Percentiles rank a stretch among this genome's conserved stretches.
phyloP scores from a whole-genome alignment of 192 early-diverging fungal species.

The Backusella parvicylindrica region DNA sequence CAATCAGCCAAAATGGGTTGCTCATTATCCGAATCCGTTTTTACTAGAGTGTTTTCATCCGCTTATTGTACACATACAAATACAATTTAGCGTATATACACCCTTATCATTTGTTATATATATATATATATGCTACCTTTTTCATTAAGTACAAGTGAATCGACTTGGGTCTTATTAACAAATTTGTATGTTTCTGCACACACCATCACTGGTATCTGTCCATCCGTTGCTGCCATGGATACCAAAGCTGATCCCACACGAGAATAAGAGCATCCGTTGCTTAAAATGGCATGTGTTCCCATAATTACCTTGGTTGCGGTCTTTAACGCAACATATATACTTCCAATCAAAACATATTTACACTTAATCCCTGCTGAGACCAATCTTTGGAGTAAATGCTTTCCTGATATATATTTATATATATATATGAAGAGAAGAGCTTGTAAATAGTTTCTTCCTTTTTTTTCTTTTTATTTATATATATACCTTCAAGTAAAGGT shows the following conservation, averaged over 20 bases:
- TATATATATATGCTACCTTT: conserved; percentile 75
- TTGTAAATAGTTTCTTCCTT: no score
- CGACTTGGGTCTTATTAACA: conserved; percentile 83
- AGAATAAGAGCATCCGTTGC: conserved; percentile 90
- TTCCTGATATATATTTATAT: conserved; percentile 41
- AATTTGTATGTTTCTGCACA: conserved; percentile 97
- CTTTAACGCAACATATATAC: conserved; percentile 72
- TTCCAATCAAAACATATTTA: conserved; percentile 65
- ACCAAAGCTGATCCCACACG: conserved; percentile 89
- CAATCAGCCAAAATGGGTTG: conserved; percentile 55
- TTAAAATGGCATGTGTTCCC: conserved; percentile 87
- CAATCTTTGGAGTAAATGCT: conserved; percentile 57
- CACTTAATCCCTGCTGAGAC: conserved; percentile 63
- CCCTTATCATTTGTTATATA: no score
- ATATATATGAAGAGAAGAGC: no score
- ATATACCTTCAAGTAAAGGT: conserved; percentile 81
- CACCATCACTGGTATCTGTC: conserved; percentile 90
- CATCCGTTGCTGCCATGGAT: conserved; percentile 83
- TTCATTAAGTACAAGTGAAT: conserved; percentile 97
- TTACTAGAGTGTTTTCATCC: background rate
- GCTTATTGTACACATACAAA: no score
- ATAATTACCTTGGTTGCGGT: conserved; percentile 91
- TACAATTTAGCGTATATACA: no score
- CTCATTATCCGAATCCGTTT: background rate
- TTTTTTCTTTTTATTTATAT: background rate